phyloP scores from a whole-genome alignment of 1,139 yeast species.

The Candida pseudoviswanathii region DNA sequence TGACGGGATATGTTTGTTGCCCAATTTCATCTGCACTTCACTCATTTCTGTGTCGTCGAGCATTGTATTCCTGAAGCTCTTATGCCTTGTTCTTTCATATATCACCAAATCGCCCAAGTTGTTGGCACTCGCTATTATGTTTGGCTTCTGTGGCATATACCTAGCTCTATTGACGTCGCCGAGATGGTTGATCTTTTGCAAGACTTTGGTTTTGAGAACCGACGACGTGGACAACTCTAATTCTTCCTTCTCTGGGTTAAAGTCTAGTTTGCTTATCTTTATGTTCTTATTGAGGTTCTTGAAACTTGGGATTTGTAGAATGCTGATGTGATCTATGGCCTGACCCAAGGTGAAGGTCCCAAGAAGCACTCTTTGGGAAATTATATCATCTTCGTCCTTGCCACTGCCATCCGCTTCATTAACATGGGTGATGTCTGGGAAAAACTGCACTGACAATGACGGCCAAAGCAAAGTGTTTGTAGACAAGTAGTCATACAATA shows the following conservation, averaged over 20 bases:
- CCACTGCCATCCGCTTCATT: conserved; percentile 34
- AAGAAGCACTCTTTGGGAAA: conserved; percentile 37
- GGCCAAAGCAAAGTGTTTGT: conserved; percentile 60
- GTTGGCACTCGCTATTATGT: conserved; percentile 44
- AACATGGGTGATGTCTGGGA: conserved; percentile 47
- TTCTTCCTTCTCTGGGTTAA: conserved; percentile 43
- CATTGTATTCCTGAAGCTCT: conserved; percentile 39
- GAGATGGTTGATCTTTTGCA: conserved; percentile 44
- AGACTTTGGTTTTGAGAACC: conserved; percentile 25
- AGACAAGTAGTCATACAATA: conserved; percentile 50
- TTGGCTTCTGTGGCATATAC: conserved; percentile 50
- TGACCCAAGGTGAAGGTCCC: conserved; percentile 52
- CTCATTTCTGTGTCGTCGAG: conserved; percentile 31
- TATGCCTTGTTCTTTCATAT: conserved; percentile 56
- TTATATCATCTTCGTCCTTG: conserved; percentile 20
- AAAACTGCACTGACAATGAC: conserved; percentile 53
- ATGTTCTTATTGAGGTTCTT: conserved; percentile 33
- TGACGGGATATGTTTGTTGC: conserved; percentile 9
- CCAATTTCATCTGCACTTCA: conserved; percentile 17
- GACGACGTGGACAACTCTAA: conserved; percentile 35
- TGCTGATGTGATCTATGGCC: conserved; percentile 40
- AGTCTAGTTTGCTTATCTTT: conserved; percentile 36
- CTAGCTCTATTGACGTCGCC: conserved; percentile 48
- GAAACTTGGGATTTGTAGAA: conserved; percentile 41
- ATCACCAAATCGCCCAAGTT: conserved; percentile 43